Base-by-base conservation (phyloP, 768 basidiomycete species). In the Sistotremastrum niveocremeum region DNA sequence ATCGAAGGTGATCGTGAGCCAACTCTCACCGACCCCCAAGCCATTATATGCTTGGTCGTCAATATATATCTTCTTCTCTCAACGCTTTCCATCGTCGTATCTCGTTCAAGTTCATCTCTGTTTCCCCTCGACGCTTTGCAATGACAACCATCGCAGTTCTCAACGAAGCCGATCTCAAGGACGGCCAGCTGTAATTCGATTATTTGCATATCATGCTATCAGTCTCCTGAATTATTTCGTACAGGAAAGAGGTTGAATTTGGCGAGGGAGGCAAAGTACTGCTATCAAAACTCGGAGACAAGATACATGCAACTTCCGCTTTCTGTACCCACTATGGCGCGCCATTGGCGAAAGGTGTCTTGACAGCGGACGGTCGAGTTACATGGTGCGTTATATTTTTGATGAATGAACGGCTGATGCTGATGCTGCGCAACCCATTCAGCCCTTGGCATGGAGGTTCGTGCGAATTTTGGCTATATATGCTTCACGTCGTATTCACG, bases 281-380 rank as follows among this genome's bases (percentile, higher is more conserved):
- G 7, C 60, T 91, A 7, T 82, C 82, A 45, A 78, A 80, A 43
- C 61, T 91, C 11, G 82, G 81, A 31, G 79, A 82, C 54, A 74
- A 81, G 52, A 65, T 88, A 1, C 70, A 83, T 52, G 84, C 87
- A 5, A 90, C 83, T 1, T 81, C 78, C 49, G 84, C 84, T 2
- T 83, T 76, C 62, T 94, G 90, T 63, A 91, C 88, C 2, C 90
- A 94, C 60, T 93, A 90, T 57, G 90, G 90, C 7, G 89, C 89
- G 3, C 87, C 88, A 2, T 70, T 93, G 2, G 77, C 70, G 4
- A 88, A 87, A 61, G 89, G 88, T 44, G 79, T 88, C 7, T 66
- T 90, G 46, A 74, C 81, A 6, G 71, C 81, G 34, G 81, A 84
- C 59, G 88, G 84, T 7, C 67, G 84, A 49, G 74, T 93, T 12